A percentile compares a stretch with the other conserved stretches of the same genome.
phyloP scores from a whole-genome alignment of 495 filamentous ascomycete species.

The Penicillium pulvis region DNA sequence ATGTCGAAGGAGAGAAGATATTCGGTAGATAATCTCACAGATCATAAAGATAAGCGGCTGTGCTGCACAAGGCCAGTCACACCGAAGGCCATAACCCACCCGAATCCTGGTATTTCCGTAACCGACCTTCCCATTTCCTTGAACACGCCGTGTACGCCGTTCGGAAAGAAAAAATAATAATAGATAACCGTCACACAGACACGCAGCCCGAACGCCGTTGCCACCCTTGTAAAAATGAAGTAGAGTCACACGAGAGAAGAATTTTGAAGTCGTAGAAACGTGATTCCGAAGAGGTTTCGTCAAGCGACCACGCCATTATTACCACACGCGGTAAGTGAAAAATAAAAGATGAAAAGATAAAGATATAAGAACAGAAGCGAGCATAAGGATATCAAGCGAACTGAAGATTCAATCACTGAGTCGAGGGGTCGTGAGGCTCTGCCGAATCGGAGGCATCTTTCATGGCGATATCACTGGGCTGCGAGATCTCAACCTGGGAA shows the following conservation, averaged over 20 bases:
- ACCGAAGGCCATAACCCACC: conserved; percentile 20
- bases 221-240: conserved; percentile 19
- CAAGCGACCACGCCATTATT: conserved; percentile 22
- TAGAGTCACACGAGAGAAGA: conserved; percentile 28
- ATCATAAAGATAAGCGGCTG: conserved; percentile 20
- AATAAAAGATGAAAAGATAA: conserved; percentile 1
- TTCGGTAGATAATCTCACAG: conserved; percentile 26
- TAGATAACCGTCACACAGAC: conserved; percentile 23
- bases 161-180: conserved; percentile 22
- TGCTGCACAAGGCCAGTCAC: conserved; percentile 8
- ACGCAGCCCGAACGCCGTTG: conserved; percentile 24
- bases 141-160: conserved; percentile 39
- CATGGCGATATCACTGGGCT: conserved; percentile 33
- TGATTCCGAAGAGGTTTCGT: conserved; percentile 20
- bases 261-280: conserved; percentile 33
- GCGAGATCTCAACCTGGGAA: conserved; percentile 18
- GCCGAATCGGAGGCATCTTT: conserved; percentile 35
- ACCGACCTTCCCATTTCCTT: conserved; percentile 26
- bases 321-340: conserved; percentile 3
- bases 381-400: conserved; percentile 18
- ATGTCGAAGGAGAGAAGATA: conserved; percentile 18
- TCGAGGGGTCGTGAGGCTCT: conserved; percentile 30
- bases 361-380: neutral
- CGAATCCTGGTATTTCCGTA: conserved; percentile 39
- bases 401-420: conserved; percentile 8